Evolutionary conservation across 2,329 filamentous ascomycete species (phyloP).

Genomic region (Alternaria triticimaculans): DNA sequence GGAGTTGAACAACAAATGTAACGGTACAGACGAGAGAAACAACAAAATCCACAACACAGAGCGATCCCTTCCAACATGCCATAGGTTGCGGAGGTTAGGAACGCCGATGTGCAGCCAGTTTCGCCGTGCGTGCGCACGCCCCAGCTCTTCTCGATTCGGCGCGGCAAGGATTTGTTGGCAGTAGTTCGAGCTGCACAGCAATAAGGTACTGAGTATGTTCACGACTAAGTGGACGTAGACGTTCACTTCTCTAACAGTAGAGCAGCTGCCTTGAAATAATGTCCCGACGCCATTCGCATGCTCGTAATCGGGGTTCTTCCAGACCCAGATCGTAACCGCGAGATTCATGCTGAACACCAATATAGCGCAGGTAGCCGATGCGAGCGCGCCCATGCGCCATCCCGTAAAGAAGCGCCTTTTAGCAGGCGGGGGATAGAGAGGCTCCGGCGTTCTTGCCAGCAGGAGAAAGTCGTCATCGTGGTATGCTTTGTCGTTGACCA

Average conservation of each 20-base stretch:
- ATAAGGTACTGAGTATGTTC: conserved; percentile 52
- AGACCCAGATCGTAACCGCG: not conserved
- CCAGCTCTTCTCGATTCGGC: conserved; percentile 29
- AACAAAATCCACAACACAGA: conserved; percentile 10
- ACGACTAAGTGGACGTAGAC: conserved; percentile 54
- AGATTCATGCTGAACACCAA: not conserved
- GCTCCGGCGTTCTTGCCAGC: not conserved
- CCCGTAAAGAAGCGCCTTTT: not conserved
- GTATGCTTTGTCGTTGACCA: not conserved
- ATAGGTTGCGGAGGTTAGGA: conserved; percentile 34
- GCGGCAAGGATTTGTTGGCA: conserved; percentile 36
- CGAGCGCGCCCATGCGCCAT: not conserved
- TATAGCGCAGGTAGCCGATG: not conserved
- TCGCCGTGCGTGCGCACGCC: conserved; percentile 31
- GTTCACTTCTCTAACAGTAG: not conserved
- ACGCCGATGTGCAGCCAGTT: conserved; percentile 53
- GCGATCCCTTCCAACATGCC: not conserved
- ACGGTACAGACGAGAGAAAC: conserved; percentile 17
- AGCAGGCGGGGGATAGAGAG: not conserved
- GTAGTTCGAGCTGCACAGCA: conserved; percentile 34
- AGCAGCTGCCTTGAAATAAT: not conserved
- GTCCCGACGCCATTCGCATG: not conserved
- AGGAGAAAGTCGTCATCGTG: not conserved
- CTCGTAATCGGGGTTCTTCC: not conserved
- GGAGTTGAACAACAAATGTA: conserved; percentile 30